Conservation (phyloP, 768 basidiomycete species). For the Imleria badia region DNA sequence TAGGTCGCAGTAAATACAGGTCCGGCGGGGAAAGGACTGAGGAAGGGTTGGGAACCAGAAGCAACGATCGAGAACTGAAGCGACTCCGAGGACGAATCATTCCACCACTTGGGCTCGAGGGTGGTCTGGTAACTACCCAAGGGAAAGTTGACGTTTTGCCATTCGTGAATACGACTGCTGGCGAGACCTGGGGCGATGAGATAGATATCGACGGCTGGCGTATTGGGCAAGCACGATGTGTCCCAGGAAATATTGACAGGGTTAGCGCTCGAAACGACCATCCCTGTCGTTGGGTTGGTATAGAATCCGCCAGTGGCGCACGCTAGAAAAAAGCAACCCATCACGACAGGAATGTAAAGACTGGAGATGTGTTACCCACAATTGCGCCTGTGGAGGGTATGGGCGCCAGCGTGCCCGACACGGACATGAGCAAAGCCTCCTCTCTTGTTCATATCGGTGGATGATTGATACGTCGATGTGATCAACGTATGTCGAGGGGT, state of each 20-base stretch:
- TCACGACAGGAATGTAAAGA: background rate
- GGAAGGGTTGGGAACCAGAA: conserved; percentile 48
- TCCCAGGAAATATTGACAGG: conserved; percentile 67
- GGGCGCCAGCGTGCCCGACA: conserved; percentile 24
- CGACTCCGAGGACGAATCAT: conserved; percentile 43
- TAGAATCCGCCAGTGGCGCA: conserved; percentile 66
- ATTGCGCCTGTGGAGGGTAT: conserved; percentile 23
- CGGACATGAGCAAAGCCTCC: conserved; percentile 29
- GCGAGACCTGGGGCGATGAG: conserved; percentile 52
- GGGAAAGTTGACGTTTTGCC: conserved; percentile 50
- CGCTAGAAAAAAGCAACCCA: conserved; percentile 28
- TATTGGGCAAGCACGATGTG: conserved; percentile 48
- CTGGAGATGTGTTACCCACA: conserved; percentile 11
- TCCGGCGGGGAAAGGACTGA: conserved; percentile 56
- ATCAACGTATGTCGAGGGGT: conserved; percentile 3
- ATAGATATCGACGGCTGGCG: conserved; percentile 62
- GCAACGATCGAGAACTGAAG: conserved; percentile 64
- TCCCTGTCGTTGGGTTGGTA: conserved; percentile 48
- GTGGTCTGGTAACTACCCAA: conserved; percentile 48
- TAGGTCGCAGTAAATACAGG: conserved; percentile 72
- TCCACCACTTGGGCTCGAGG: conserved; percentile 72
- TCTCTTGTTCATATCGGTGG: conserved; percentile 29
- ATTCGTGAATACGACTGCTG: conserved; percentile 52
- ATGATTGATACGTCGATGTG: conserved; percentile 4
- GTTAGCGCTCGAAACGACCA: conserved; percentile 44